Base-by-base conservation (phyloP, 495 filamentous ascomycete species). In the Aspergillus taichungensis region DNA sequence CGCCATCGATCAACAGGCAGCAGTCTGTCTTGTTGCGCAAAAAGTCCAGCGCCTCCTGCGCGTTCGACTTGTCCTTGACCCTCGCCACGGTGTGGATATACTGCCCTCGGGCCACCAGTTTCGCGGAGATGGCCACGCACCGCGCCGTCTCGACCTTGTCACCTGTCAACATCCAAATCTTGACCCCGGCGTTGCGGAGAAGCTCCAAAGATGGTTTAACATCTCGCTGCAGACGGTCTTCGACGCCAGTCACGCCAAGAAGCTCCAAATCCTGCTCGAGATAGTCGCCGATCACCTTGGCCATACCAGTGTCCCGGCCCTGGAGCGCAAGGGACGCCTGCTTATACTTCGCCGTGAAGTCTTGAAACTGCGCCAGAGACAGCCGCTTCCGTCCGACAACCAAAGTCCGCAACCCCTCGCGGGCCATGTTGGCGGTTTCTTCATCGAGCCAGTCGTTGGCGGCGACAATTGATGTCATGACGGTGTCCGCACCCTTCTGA, bases 81-180 rank as follows among this genome's bases (percentile, higher is more conserved):
- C 94, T 94, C 27, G 87, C 75, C 35, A 97, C 84, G 0, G 90
- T 95, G 64, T 97, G 88, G 47, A 99, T 94, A 61, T 91, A 92
- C 63, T 99, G 94, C 1, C 89, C 88, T 44, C 94, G 73, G 6
- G 88, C 81, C n/a, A 99, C 91, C 13, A 99, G 72, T 64, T 95
- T 96, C 13, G 90, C 84, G 53, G 82, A 88, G 30, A 99, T 87
- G 11, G 94, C 94, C 6, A 99, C 91, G 64, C 94, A 99, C 29
- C 91, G 82, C 9, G 94, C 94, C 27, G 94, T 99, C 64, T 99
- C 94, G 1, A 96, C 88, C 64, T 99, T 99, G 71, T 99, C 94
- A 29, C 94, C 94, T 0, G 94, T 99, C 55, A 99, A 71, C 94
- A 99, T 99, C 94, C 94, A 99, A 44, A 97, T 95, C 66, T 95